Percentiles rank a stretch among this genome's conserved stretches.
These are phyloP conservation scores for Mesotaenium endlicherianum DNA, from an alignment of 139 green algal species.

Conservation along the genomic window DNA sequence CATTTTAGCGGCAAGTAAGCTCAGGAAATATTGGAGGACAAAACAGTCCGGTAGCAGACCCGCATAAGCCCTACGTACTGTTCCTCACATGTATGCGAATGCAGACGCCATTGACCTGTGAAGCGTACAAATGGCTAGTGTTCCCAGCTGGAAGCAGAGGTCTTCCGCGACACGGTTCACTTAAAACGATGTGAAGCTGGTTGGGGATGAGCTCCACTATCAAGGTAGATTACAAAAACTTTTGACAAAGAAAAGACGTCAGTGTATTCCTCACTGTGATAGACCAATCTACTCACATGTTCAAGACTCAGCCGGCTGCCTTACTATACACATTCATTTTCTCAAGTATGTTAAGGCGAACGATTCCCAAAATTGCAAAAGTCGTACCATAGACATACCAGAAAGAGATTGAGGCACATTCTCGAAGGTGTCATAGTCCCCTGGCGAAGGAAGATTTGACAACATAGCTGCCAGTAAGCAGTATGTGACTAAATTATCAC, in stretches of 20 bases:
- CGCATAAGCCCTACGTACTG: background rate
- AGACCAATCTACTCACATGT: no score
- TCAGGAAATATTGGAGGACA: background rate
- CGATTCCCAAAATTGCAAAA: background rate
- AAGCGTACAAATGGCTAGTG: no score
- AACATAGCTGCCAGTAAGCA: no score
- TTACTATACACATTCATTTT: no score
- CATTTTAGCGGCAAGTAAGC: background rate
- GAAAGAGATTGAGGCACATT: slow-evolving; percentile 2
- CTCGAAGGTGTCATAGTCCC: slow-evolving; percentile 11
- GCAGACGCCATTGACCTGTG: background rate
- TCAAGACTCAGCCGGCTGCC: no score
- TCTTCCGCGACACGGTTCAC: no score
- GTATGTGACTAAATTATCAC: no score
- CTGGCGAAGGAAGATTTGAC: no score
- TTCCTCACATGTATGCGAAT: background rate
- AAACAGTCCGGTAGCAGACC: background rate
- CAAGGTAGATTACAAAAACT: background rate
- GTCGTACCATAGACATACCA: background rate
- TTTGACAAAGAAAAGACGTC: background rate
- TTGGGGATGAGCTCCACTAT: no score
- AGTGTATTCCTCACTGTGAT: background rate
- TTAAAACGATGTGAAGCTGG: no score
- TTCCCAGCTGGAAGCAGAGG: no score
- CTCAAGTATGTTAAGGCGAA: no score